Conservation (phyloP, 805 yeast species). For the Citeromyces matritensis region DNA sequence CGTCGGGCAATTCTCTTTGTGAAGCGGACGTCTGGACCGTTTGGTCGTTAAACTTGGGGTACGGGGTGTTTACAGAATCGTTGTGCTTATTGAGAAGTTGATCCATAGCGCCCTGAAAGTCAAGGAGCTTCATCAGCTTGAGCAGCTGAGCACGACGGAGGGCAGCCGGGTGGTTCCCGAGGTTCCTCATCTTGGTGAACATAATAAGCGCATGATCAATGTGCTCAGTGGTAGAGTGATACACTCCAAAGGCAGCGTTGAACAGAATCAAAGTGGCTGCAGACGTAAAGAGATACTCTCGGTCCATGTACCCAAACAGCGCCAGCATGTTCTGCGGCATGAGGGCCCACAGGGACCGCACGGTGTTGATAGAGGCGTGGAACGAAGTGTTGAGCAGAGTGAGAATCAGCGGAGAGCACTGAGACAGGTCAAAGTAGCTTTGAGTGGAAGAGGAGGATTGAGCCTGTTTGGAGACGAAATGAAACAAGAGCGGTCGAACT, state of each 20-base stretch:
- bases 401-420: slow-evolving; percentile 54
- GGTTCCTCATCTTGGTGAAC: slow-evolving; percentile 59
- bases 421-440: slow-evolving; percentile 43
- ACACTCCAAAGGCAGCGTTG: slow-evolving; percentile 72
- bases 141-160: slow-evolving; percentile 57
- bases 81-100: slow-evolving; percentile 42
- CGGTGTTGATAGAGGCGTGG: slow-evolving; percentile 68
- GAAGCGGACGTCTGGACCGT: background rate
- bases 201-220: slow-evolving; percentile 58
- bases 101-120: slow-evolving; percentile 51
- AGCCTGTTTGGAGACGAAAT: slow-evolving; percentile 56
- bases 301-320: slow-evolving; percentile 74
- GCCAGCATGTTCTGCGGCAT: slow-evolving; percentile 76
- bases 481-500: slow-evolving; percentile 62
- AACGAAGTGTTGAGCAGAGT: slow-evolving; percentile 61
- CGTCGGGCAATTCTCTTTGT: slow-evolving; percentile 4
- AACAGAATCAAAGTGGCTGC: slow-evolving; percentile 61
- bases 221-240: slow-evolving; percentile 58
- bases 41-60: slow-evolving; percentile 6
- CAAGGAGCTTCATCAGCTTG: slow-evolving; percentile 47
- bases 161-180: slow-evolving; percentile 75
- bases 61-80: slow-evolving; percentile 21
- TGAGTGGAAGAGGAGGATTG: slow-evolving; percentile 19
- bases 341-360: slow-evolving; percentile 59
- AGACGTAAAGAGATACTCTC: slow-evolving; percentile 68